Percentiles rank a stretch among this genome's conserved stretches.
phyloP scores from a whole-genome alignment of 306 rosid genomes.

The Cercis canadensis region DNA sequence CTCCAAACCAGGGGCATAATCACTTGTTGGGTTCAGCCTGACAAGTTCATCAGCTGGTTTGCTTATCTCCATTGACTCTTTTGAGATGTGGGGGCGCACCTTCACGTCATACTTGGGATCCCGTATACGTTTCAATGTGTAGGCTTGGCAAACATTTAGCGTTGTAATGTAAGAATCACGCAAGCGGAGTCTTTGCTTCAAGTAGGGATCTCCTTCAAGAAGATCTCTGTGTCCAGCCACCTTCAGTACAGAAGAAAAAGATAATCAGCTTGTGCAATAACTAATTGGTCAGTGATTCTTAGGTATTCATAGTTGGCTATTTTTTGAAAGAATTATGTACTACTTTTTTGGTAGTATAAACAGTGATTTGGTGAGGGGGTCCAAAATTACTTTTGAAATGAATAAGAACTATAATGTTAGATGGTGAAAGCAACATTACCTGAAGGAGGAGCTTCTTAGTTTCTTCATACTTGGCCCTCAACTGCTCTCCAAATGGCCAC shows the following conservation, averaged over 20 bases:
- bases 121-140: constrained; percentile 88
- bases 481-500: constrained; percentile 70
- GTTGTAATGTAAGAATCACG: constrained; percentile 94
- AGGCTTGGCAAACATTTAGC: constrained; percentile 93
- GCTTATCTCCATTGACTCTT: constrained; percentile 59
- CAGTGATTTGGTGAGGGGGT: too few relatives aligned
- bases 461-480: constrained; percentile 76
- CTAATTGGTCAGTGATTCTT: constrained; percentile 4
- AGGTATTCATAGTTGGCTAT: too few relatives aligned
- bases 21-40: constrained; percentile 85
- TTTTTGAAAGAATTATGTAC: too few relatives aligned
- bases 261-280: constrained; percentile 20
- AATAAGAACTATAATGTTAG: too few relatives aligned
- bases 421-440: constrained; percentile 61
- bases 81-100: constrained; percentile 69
- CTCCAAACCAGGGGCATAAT: constrained; percentile 95
- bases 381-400: too few relatives aligned
- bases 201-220: constrained; percentile 89
- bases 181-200: constrained; percentile 92
- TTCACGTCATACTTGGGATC: constrained; percentile 67
- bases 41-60: constrained; percentile 85
- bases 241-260: constrained; percentile 45
- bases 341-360: too few relatives aligned
- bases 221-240: constrained; percentile 95
- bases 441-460: constrained; percentile 73